A percentile compares a stretch with the other conserved stretches of the same genome.
phyloP scores from a whole-genome alignment of 1,284 basidiomycete genomes.

The Ustilago cynodontis region DNA sequence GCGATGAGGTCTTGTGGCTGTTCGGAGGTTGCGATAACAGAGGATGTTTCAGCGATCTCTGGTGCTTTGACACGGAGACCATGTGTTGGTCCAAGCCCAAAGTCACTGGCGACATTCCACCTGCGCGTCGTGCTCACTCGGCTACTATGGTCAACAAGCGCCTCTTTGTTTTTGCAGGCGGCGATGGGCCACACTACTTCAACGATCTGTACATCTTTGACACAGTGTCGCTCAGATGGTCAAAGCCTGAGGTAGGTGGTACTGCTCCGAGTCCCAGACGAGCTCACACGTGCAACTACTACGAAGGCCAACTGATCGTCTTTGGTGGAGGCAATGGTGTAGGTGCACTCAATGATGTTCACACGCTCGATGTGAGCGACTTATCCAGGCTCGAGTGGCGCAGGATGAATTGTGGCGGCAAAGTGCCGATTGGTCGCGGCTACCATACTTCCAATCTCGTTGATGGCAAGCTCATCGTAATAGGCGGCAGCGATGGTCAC shows the following conservation, averaged over 20 bases:
- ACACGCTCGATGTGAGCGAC: constrained; percentile 81
- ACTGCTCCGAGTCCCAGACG: constrained; percentile 78
- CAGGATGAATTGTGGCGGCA: constrained; percentile 58
- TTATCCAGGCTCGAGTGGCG: constrained; percentile 77
- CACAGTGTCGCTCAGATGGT: constrained; percentile 72
- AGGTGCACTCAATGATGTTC: constrained; percentile 88
- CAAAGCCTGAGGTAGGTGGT: constrained; percentile 52
- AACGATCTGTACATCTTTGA: constrained; percentile 83
- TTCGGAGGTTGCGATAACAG: constrained; percentile 89
- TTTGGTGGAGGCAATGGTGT: constrained; percentile 93
- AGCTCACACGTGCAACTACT: constrained; percentile 85
- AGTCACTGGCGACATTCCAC: constrained; percentile 49
- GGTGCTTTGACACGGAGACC: constrained; percentile 89
- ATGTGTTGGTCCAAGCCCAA: constrained; percentile 81
- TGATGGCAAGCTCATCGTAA: constrained; percentile 83
- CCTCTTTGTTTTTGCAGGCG: constrained; percentile 87
- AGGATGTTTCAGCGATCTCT: constrained; percentile 81
- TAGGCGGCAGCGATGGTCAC: constrained; percentile 77
- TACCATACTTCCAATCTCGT: constrained; percentile 92
- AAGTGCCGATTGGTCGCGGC: constrained; percentile 76
- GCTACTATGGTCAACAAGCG: constrained; percentile 83
- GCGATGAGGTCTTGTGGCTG: constrained; percentile 84
- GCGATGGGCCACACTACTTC: constrained; percentile 77
- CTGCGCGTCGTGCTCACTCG: constrained; percentile 85
- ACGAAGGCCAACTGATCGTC: constrained; percentile 81